Evolutionary conservation across 345 rosid species (phyloP).

Genomic region (Rhodamnia rubescens): DNA sequence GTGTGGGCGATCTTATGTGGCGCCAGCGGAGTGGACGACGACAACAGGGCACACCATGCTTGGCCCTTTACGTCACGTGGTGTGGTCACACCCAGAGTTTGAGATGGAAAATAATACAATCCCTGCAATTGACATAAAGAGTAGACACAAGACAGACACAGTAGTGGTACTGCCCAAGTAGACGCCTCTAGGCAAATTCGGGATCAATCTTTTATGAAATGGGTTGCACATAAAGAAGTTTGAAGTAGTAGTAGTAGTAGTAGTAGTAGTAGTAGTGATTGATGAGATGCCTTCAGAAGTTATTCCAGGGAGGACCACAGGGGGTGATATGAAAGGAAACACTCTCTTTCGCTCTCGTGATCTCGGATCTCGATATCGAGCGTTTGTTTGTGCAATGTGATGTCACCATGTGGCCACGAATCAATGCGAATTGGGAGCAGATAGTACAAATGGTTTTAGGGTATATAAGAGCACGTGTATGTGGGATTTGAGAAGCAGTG

Average conservation of each 20-base stretch:
- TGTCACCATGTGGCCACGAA: not conserved
- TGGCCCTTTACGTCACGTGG: slow-evolving; percentile 8
- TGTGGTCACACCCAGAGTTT: not conserved
- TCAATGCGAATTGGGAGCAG: not conserved
- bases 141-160: not conserved
- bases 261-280: rapidly evolving
- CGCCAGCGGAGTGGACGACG: not conserved
- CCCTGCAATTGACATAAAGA: not conserved
- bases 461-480: not conserved
- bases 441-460: not conserved
- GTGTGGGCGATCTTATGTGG: not conserved
- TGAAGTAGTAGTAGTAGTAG: not conserved
- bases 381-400: not conserved
- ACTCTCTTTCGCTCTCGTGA: not conserved
- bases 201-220: not conserved
- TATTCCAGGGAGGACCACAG: not conserved
- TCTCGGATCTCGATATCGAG: not conserved
- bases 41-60: slow-evolving; percentile 7
- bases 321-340: not conserved
- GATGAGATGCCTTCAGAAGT: not conserved
- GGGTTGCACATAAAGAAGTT: not conserved
- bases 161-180: not conserved
- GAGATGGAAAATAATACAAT: not conserved
- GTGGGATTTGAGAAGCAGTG: not conserved
- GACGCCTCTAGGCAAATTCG: not conserved